A percentile compares a stretch with the other conserved stretches of the same genome.
These are phyloP conservation scores for Moricandia arvensis DNA, from an alignment of 345 rosid species.

Conservation along the genomic window DNA sequence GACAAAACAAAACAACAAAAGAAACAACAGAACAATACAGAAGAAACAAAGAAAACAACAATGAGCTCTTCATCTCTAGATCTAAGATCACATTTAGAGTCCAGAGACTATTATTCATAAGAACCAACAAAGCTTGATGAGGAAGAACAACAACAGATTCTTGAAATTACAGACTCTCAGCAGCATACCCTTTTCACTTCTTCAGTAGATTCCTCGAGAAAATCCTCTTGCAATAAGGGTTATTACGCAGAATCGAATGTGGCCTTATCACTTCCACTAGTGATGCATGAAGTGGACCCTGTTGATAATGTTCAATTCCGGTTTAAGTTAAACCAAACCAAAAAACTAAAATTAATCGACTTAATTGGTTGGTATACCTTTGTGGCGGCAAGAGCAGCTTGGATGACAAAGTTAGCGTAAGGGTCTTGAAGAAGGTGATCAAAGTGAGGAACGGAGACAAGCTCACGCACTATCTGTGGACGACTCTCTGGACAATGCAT, in stretches of 20 bases:
- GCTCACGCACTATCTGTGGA: conserved; percentile 46
- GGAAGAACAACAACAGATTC: conserved; percentile 35
- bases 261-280: conserved; percentile 37
- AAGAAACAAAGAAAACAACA: conserved; percentile 5
- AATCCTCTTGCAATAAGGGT: conserved; percentile 40
- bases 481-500: conserved; percentile 40
- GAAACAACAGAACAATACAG: conserved; percentile 31
- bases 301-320: neutral
- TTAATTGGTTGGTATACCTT: conserved; percentile 30
- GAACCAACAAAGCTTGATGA: conserved; percentile 1
- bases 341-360: neutral
- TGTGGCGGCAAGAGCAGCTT: conserved; percentile 47
- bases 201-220: conserved; percentile 37
- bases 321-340: neutral
- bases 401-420: conserved; percentile 55
- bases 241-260: conserved; percentile 38
- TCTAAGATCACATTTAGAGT: neutral
- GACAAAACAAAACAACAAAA: conserved; percentile 24
- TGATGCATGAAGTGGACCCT: conserved; percentile 41
- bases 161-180: conserved; percentile 33
- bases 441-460: conserved; percentile 45
- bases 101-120: conserved; percentile 30
- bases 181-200: conserved; percentile 26
- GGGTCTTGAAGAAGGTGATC: conserved; percentile 62
- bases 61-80: conserved; percentile 21